Evolutionary conservation across 805 yeast species (phyloP), one percentile per base, ranked within the genome.

Genomic region (Isabelozyma rhagii): DNA sequence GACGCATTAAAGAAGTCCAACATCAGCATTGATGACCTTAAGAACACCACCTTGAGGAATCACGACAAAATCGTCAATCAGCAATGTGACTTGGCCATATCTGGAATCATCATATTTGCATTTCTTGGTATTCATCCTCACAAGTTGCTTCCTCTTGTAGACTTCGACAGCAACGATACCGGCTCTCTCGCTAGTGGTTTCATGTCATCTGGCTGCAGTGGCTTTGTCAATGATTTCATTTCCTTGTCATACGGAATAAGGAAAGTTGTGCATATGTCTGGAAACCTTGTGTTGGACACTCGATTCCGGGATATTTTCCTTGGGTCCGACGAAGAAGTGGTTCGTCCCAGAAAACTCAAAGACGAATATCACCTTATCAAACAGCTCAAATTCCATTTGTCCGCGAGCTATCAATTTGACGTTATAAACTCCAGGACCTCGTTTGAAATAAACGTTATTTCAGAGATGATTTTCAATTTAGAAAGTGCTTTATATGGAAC

Each of bases 111-210:
- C 6, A 36, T 36, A 3, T 40, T 21, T 14, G 59, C 71, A 11
- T 70, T 58, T 43, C 47, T 68, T 8, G 69, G 68, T 5, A 48
- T 70, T 4, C 72, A 69, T 51, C 70, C 72, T 3, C 64, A 63
- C 44, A 54, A 54, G 17, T 48, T 67, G 10, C 46, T 63, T 18
- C 73, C 74, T 5, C 50, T 71, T 27, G 56, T 71, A 0, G 56
- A 57, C 14, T 62, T 59, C 39, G 62, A 61, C 18, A 44, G 44
- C 41, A 13, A 17, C 13, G 15, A 39, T 39, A 17, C 6, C 9
- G 39, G 14, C 6, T 14, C 13, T 34, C 14, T 34, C 14, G 21
- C 11, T 2, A 39, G 21, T 39, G 21, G 14, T 11, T 14, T 11
- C 41, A 39, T 39, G 36, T 31, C 36, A 13, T 31, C 36, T 10